phyloP scores from a whole-genome alignment of 2,329 filamentous ascomycete genomes.

The Aureobasidium musti region DNA sequence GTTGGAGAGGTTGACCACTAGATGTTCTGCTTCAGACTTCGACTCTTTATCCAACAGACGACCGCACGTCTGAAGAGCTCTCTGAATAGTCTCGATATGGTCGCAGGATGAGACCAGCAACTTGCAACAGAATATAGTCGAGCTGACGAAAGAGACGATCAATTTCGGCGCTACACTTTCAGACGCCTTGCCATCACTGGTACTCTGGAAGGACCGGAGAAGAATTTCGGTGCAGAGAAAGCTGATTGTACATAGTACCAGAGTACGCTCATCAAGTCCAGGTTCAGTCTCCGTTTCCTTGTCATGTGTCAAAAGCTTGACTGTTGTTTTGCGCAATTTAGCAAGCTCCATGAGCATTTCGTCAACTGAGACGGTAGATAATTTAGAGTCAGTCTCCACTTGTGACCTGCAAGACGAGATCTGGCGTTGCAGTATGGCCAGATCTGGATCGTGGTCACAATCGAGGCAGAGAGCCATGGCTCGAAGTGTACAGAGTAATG shows the following conservation, averaged over 20 bases:
- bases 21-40: constrained; percentile 2
- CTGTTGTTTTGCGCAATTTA: constrained; percentile 10
- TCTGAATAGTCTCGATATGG: not conserved
- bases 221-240: constrained; percentile 11
- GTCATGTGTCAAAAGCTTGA: not conserved
- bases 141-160: constrained; percentile 17
- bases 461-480: constrained; percentile 4
- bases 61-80: not conserved
- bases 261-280: not conserved
- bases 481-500: not conserved
- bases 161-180: not conserved
- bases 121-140: constrained; percentile 8
- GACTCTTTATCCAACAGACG: not conserved
- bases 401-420: not conserved
- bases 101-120: not conserved
- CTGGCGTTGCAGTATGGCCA: not conserved
- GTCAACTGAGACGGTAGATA: not conserved
- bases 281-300: not conserved
- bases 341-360: constrained; percentile 1
- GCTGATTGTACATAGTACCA: not conserved
- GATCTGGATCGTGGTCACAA: not conserved
- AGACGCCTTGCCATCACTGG: too few species aligned
- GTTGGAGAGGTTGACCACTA: constrained; percentile 65
- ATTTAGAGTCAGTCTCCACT: not conserved
- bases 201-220: not conserved